Evolutionary conservation across 2,329 filamentous ascomycete species (phyloP).

Genomic region (Hypoxylon sp.): DNA sequence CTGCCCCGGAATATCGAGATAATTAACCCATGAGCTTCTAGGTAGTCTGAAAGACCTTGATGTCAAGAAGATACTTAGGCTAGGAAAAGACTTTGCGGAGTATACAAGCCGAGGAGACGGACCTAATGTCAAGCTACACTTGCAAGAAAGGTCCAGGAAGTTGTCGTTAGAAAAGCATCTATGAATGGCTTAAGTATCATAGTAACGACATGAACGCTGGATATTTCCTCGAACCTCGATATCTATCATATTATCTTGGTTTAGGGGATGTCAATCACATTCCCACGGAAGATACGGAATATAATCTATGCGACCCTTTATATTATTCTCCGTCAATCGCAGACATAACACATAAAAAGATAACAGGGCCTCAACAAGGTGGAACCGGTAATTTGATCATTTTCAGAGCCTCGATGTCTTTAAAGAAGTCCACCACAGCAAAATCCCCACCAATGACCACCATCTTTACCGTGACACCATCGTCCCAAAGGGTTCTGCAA

Average conservation of each 20-base stretch:
- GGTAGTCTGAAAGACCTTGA: background rate
- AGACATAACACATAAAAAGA: background rate
- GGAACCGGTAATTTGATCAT: background rate
- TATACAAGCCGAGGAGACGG: background rate
- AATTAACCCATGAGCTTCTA: background rate
- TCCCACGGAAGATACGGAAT: background rate
- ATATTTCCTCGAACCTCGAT: background rate
- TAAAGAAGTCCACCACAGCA: background rate
- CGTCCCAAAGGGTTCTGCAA: background rate
- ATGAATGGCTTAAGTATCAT: too few species aligned
- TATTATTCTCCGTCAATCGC: background rate
- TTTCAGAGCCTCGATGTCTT: background rate
- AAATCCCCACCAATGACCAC: background rate
- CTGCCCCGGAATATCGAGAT: background rate
- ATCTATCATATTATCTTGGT: background rate
- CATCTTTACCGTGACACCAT: background rate
- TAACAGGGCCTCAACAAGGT: background rate
- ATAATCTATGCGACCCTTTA: background rate
- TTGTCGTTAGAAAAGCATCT: background rate
- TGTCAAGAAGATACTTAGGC: background rate
- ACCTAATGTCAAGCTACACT: background rate
- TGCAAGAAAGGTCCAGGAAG: background rate
- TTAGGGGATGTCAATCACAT: background rate
- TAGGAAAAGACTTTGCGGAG: slow-evolving; percentile 4
- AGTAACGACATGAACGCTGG: background rate